phyloP scores from a whole-genome alignment of 164 flowering plant species.

The Umbellularia californica region DNA sequence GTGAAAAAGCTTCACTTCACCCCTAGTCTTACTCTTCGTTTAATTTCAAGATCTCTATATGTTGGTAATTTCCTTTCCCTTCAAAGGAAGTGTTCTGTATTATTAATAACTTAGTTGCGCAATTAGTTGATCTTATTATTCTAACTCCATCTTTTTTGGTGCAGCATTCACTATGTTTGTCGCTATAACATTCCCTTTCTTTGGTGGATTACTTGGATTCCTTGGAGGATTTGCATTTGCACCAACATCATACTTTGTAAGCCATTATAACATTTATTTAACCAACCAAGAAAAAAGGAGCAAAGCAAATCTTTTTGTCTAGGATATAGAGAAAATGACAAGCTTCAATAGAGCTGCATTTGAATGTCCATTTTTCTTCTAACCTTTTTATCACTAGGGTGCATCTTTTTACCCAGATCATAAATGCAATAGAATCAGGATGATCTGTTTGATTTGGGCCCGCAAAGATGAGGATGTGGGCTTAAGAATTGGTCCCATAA shows the following conservation, averaged over 20 bases:
- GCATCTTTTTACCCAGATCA: too few species aligned
- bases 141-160: background rate
- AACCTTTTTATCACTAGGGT: background rate
- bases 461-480: too few species aligned
- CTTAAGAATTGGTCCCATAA: too few species aligned
- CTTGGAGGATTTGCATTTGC: constrained; percentile 76
- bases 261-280: constrained; percentile 5
- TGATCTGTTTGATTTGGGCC: too few species aligned
- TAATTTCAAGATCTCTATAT: constrained; percentile 38
- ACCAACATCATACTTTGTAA: constrained; percentile 60
- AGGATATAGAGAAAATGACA: too few species aligned
- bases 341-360: background rate
- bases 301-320: too few species aligned
- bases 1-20: constrained; percentile 40
- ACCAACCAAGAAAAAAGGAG: too few species aligned
- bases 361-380: background rate
- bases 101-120: background rate
- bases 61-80: constrained; percentile 42
- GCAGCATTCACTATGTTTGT: constrained; percentile 66
- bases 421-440: too few species aligned
- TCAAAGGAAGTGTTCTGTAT: too few species aligned
- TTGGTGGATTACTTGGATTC: constrained; percentile 67
- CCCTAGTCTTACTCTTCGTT: constrained; percentile 40
- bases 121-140: background rate
- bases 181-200: constrained; percentile 66